A percentile compares a stretch with the other conserved stretches of the same genome.
Conservation (phyloP, 164 flowering plant species). For the Houttuynia cordata region DNA sequence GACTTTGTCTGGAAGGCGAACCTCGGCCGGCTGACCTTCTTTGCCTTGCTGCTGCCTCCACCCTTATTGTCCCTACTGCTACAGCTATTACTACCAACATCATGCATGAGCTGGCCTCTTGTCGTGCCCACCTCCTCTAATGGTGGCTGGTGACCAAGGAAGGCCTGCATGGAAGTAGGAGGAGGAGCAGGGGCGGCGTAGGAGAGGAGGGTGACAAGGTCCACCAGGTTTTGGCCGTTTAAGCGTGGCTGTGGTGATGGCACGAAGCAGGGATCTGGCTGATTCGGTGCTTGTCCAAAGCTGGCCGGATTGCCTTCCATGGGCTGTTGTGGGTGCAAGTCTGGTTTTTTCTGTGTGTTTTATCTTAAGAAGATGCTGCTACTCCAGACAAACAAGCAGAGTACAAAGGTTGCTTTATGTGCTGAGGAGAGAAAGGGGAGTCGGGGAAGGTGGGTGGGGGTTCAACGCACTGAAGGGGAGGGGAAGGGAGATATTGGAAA, state of each 20-base stretch:
- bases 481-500: slow-evolving; percentile 5
- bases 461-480: slow-evolving; percentile 14
- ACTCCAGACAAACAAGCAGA: not conserved
- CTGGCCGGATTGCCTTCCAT: not conserved
- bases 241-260: not conserved
- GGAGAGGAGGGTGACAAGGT: not conserved
- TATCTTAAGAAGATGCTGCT: not conserved
- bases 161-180: not conserved
- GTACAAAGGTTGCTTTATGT: not conserved
- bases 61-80: slow-evolving; percentile 8
- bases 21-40: slow-evolving; percentile 38
- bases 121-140: not conserved
- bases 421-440: not conserved
- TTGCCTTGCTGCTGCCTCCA: slow-evolving; percentile 5
- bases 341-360: too few species aligned
- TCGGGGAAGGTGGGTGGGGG: slow-evolving; percentile 16
- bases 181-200: not conserved
- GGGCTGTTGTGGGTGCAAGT: not conserved
- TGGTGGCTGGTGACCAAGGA: not conserved
- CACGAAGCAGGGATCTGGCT: not conserved
- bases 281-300: not conserved
- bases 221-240: not conserved
- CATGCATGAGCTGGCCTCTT: slow-evolving; percentile 3
- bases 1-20: slow-evolving; percentile 62
- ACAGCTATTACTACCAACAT: not conserved